A percentile compares a stretch with the other conserved stretches of the same genome.
phyloP scores from a whole-genome alignment of 2,329 filamentous ascomycete genomes.

The Coniochaeta sp. region DNA sequence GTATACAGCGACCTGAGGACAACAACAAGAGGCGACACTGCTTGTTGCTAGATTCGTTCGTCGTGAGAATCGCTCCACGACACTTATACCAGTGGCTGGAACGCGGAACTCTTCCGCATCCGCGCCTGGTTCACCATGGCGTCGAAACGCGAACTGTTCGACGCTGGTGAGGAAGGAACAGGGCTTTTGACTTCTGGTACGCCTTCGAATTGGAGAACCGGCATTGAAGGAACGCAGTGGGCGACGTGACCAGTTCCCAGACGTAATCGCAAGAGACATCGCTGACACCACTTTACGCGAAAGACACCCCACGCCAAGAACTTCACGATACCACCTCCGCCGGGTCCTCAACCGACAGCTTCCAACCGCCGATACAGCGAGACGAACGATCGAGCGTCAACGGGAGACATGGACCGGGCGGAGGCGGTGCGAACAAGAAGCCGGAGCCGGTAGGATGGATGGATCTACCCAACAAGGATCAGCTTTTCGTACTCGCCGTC shows the following conservation, averaged over 20 bases:
- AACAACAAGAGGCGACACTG: no score
- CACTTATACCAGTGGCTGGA: background rate
- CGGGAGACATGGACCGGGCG: background rate
- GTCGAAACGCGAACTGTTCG: background rate
- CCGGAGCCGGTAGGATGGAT: constrained; percentile 17
- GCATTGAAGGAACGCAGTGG: background rate
- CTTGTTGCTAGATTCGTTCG: no score
- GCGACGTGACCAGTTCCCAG: background rate
- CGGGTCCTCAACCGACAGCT: background rate
- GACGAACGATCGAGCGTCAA: background rate
- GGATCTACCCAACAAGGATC: constrained; percentile 29
- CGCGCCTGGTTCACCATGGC: background rate
- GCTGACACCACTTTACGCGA: constrained; percentile 1
- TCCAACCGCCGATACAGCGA: background rate
- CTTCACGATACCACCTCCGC: background rate
- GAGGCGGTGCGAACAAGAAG: background rate
- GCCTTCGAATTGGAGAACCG: background rate
- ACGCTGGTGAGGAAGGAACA: background rate
- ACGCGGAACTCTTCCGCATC: background rate
- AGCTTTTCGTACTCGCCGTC: constrained; percentile 26
- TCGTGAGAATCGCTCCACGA: background rate
- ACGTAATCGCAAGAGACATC: background rate
- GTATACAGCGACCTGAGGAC: no score
- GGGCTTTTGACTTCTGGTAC: background rate
- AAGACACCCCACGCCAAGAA: constrained; percentile 2